phyloP scores from a whole-genome alignment of 108 stramenopile genomes.

The Skeletonema marinoi region DNA sequence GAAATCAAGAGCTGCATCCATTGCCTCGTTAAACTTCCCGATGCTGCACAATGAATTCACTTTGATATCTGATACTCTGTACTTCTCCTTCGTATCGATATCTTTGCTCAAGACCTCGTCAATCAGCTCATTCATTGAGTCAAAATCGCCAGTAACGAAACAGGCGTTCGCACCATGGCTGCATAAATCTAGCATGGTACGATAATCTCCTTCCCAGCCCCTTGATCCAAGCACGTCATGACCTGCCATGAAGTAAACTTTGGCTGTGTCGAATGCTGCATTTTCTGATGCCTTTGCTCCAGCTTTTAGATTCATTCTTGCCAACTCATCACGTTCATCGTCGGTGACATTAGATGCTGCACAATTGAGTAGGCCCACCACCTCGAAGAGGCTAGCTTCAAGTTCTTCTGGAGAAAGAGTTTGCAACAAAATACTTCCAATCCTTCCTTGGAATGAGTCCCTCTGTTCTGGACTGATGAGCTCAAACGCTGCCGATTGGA shows the following conservation, averaged over 20 bases:
- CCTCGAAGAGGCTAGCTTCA: no score
- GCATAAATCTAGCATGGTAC: no score
- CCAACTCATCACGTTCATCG: background rate
- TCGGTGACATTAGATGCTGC: no score
- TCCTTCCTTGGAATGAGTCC: no score
- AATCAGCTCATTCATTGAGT: background rate
- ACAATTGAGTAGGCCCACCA: background rate
- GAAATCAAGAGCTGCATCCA: background rate
- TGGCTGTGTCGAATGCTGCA: no score
- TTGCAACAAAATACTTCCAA: background rate
- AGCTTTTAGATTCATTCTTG: background rate
- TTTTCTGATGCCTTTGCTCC: background rate
- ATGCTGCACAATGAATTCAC: background rate
- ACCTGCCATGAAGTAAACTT: background rate
- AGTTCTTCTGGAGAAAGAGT: no score
- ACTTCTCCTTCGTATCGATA: no score
- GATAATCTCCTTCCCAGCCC: no score
- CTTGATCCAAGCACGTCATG: background rate
- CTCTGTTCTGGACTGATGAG: background rate
- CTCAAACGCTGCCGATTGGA: conserved; percentile 5
- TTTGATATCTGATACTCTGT: background rate
- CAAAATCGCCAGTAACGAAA: no score
- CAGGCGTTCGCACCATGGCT: no score
- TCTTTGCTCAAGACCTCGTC: background rate
- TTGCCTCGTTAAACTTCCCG: background rate